These are phyloP conservation scores for Euphorbia pulcherrima DNA, from an alignment of 345 rosid species.

Conservation along the genomic window DNA sequence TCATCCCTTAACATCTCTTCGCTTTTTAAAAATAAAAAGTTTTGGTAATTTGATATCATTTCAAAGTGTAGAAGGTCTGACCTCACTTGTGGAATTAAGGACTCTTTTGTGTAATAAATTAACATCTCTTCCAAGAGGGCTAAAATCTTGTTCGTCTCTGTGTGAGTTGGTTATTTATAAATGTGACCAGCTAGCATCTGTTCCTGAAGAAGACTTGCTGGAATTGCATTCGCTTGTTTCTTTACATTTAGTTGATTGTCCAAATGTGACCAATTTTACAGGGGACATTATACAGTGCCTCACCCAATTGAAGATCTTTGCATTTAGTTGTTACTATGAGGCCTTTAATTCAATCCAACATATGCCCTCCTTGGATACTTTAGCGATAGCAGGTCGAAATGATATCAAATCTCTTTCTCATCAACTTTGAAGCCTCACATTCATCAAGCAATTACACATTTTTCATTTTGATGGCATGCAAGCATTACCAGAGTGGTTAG, in stretches of 20 bases:
- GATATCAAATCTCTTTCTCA: background rate
- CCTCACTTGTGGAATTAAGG: background rate
- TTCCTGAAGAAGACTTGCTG: no score
- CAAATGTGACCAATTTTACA: background rate
- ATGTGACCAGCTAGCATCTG: no score
- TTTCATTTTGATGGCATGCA: background rate
- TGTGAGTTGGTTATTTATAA: no score
- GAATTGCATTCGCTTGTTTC: slow-evolving; percentile 1
- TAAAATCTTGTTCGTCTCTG: no score
- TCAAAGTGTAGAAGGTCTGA: background rate
- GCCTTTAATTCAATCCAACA: background rate
- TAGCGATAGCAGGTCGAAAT: slow-evolving; percentile 8
- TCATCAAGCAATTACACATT: background rate
- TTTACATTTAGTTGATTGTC: background rate
- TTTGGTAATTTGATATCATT: background rate
- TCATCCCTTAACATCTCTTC: slow-evolving; percentile 4
- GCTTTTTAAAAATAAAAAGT: background rate
- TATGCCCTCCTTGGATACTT: background rate
- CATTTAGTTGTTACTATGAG: background rate
- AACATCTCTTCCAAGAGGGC: no score
- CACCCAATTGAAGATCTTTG: no score
- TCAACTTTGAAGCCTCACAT: slow-evolving; percentile 4
- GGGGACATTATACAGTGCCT: background rate
- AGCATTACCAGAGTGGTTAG: slow-evolving; percentile 20
- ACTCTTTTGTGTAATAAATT: background rate